Percentiles rank a stretch among this genome's conserved stretches.
Conservation (phyloP, 306 rosid species). For the Fragaria nilgerrensis region DNA sequence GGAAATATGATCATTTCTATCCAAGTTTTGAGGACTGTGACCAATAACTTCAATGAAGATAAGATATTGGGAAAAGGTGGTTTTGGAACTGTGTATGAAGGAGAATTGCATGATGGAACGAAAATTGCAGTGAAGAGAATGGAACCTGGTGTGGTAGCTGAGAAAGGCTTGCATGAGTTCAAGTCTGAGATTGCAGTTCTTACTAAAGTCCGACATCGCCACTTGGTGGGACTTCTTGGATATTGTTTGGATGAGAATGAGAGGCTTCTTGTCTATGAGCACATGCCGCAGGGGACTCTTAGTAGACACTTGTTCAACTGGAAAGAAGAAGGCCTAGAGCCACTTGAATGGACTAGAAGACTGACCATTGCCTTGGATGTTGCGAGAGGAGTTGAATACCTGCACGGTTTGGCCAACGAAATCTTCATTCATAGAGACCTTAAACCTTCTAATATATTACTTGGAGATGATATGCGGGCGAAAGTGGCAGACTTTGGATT, state of each 20-base stretch:
- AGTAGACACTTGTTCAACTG: conserved; percentile 57
- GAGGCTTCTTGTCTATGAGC: conserved; percentile 84
- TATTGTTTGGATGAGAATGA: conserved; percentile 85
- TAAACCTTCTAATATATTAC: conserved; percentile 90
- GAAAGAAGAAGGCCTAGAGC: conserved; percentile 54
- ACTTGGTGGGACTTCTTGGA: conserved; percentile 83
- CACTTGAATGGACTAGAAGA: conserved; percentile 80
- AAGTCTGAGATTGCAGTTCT: conserved; percentile 81
- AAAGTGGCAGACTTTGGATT: conserved; percentile 94
- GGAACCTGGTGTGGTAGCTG: conserved; percentile 63
- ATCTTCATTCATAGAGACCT: conserved; percentile 91
- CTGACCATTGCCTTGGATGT: conserved; percentile 82
- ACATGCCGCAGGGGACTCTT: conserved; percentile 89
- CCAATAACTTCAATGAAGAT: conserved; percentile 56
- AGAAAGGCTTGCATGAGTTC: conserved; percentile 67
- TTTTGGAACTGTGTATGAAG: conserved; percentile 79
- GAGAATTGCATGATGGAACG: conserved; percentile 86
- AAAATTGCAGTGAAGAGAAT: conserved; percentile 93
- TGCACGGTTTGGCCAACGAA: conserved; percentile 73
- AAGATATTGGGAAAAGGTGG: conserved; percentile 81
- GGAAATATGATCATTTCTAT: conserved; percentile 67
- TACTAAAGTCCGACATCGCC: conserved; percentile 77
- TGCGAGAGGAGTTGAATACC: conserved; percentile 90
- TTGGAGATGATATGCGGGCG: conserved; percentile 83
- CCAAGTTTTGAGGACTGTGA: conserved; percentile 64